Evolutionary conservation across 306 rosid genomes (phyloP).

Genomic region (Spatholobus suberectus): DNA sequence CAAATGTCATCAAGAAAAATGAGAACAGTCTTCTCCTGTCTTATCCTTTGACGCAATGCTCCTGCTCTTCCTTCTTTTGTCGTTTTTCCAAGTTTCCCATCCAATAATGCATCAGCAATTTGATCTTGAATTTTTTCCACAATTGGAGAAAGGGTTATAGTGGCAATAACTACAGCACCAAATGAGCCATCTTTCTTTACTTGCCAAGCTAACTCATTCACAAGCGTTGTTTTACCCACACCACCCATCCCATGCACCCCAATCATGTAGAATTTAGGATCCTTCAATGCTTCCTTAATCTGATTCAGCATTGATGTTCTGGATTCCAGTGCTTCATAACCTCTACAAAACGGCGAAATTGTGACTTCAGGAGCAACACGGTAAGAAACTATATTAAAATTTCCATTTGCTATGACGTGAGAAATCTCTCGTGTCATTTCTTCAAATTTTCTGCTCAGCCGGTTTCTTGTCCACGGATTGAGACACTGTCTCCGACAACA

Average conservation of each 20-base stretch:
- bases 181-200: neutral
- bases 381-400: neutral
- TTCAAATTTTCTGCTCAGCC: neutral
- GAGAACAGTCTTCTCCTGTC: neutral
- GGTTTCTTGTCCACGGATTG: neutral
- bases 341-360: neutral
- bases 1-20: conserved; percentile 16
- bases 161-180: neutral
- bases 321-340: neutral
- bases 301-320: neutral
- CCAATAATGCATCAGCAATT: neutral
- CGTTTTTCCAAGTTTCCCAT: neutral
- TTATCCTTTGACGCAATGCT: neutral
- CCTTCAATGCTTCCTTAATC: neutral
- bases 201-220: conserved; percentile 9
- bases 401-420: neutral
- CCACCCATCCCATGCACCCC: conserved; percentile 35
- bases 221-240: neutral
- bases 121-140: neutral
- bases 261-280: neutral
- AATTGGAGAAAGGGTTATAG: neutral
- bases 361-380: neutral
- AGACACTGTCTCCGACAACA: neutral
- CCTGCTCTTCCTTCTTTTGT: neutral
- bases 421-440: neutral